Base-by-base conservation (phyloP, 1,284 basidiomycete species). In the Malassezia sp. region DNA sequence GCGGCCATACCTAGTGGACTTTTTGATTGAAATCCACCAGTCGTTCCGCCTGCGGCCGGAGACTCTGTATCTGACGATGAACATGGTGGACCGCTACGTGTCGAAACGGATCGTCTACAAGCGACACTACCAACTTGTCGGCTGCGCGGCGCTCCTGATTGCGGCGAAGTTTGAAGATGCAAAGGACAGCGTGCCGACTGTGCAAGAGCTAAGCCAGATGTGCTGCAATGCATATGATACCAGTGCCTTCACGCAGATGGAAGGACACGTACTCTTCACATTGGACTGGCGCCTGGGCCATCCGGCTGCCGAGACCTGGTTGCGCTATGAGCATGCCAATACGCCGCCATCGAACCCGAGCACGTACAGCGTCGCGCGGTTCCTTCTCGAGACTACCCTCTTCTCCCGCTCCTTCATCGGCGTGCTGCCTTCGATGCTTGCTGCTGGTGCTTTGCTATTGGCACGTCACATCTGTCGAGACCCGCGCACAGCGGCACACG, bases 81-180 rank as follows among this genome's bases (percentile, higher is more conserved):
- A 97, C 76, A 91, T 99, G 70, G 83, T 97, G 71, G 93, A 99
- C 73, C 88, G 93, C 61, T 99, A 97, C 73, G 87, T 97, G 23
- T 96, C 93, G 42, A 88, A 90, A 61, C 85, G 93, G 35, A 84
- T 97, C 59, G 93, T 97, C 45, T 96, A 89, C 75, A 89, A 90
- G 76, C 93, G 93, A 73, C 93, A 99, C 74, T 97, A 96, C 72
- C 93, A 99, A 71, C 84, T 99, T 41, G 91, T 97, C 42, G 93
- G 93, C 26, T 97, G 93, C 66, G 87, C 91, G 11, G 89, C 93
- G 17, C 78, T 99, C 4, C 91, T 91, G 88, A 96, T 97, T 61
- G 93, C 93, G 5, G 85, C 93, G 63, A 99, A 99, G 74, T 99
- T 93, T 64, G 93, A 99, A 74, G 93, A 99, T 69, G 84, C 90